Conservation (phyloP, 805 yeast species). For the Metschnikowia picachoensis region DNA sequence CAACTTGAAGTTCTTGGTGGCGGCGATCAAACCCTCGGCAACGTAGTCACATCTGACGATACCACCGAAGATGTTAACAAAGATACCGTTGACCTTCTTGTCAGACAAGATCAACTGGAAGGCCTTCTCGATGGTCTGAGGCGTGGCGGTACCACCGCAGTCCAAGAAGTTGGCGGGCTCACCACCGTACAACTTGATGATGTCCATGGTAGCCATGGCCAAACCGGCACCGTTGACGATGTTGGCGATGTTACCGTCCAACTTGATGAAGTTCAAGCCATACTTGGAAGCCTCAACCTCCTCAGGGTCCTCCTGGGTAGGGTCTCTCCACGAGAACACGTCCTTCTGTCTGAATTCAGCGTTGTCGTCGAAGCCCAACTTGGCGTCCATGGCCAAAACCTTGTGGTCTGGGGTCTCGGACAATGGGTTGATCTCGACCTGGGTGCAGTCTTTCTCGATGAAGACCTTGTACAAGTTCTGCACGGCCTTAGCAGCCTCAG, state of each 20-base stretch:
- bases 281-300: constrained; percentile 89
- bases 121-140: constrained; percentile 95
- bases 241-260: constrained; percentile 98
- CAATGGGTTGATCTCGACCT: constrained; percentile 97
- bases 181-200: constrained; percentile 96
- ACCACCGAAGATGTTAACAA: constrained; percentile 99
- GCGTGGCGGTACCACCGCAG: constrained; percentile 99
- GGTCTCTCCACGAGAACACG: constrained; percentile 94
- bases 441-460: constrained; percentile 91
- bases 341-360: constrained; percentile 94
- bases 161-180: constrained; percentile 98
- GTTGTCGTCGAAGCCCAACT: constrained; percentile 96
- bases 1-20: constrained; percentile 86
- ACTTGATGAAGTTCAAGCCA: constrained; percentile 93
- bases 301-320: constrained; percentile 96
- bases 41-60: constrained; percentile 99
- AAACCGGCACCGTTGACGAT: constrained; percentile 99
- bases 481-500: constrained; percentile 85
- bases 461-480: constrained; percentile 86
- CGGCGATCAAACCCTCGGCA: constrained; percentile 95
- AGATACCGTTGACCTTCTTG: constrained; percentile 85
- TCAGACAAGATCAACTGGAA: constrained; percentile 90
- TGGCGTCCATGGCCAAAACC: constrained; percentile 98
- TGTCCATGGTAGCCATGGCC: constrained; percentile 99
- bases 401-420: constrained; percentile 87